Percentiles rank a stretch among this genome's conserved stretches.
phyloP scores from a whole-genome alignment of 352 stramenopile species.

The Paralagenidium karlingii region DNA sequence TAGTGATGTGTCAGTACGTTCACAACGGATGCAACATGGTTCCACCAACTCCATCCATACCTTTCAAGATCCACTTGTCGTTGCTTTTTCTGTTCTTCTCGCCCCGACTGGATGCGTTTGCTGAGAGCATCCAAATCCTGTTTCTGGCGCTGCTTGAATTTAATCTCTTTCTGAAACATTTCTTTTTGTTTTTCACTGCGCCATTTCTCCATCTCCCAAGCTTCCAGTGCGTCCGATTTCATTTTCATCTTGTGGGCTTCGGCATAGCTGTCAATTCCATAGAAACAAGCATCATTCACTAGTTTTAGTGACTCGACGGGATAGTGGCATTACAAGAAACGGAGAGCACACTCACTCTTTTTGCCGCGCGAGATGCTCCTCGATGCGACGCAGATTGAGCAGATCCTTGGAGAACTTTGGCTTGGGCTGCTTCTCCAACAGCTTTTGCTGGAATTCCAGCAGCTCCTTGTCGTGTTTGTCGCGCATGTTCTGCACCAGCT shows the following conservation, averaged over 20 bases:
- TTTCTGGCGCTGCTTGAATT: slow-evolving; percentile 90
- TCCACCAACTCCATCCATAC: slow-evolving; percentile 9
- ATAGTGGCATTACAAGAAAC: too few relatives aligned
- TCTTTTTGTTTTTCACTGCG: slow-evolving; percentile 91
- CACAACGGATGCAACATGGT: not conserved
- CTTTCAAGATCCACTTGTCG: slow-evolving; percentile 88
- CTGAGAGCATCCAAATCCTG: slow-evolving; percentile 89
- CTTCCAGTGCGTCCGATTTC: slow-evolving; percentile 90
- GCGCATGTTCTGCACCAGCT: slow-evolving; percentile 87
- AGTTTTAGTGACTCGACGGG: too few relatives aligned
- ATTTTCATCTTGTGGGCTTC: slow-evolving; percentile 96
- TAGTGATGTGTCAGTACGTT: not conserved
- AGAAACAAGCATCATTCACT: not conserved
- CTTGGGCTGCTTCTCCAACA: slow-evolving; percentile 86
- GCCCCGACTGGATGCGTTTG: slow-evolving; percentile 90
- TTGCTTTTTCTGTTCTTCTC: slow-evolving; percentile 93
- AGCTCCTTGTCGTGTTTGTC: slow-evolving; percentile 81
- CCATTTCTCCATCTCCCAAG: slow-evolving; percentile 93
- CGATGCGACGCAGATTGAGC: slow-evolving; percentile 87
- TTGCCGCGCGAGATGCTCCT: slow-evolving; percentile 86
- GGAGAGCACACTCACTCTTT: slow-evolving; percentile 44
- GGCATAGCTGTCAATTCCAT: slow-evolving; percentile 49
- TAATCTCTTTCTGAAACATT: slow-evolving; percentile 89
- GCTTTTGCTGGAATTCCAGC: slow-evolving; percentile 87
- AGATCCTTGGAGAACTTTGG: slow-evolving; percentile 93